These are phyloP conservation scores for Fusarium sulawesiense DNA, from an alignment of 2,329 filamentous ascomycete species.

Conservation along the genomic window DNA sequence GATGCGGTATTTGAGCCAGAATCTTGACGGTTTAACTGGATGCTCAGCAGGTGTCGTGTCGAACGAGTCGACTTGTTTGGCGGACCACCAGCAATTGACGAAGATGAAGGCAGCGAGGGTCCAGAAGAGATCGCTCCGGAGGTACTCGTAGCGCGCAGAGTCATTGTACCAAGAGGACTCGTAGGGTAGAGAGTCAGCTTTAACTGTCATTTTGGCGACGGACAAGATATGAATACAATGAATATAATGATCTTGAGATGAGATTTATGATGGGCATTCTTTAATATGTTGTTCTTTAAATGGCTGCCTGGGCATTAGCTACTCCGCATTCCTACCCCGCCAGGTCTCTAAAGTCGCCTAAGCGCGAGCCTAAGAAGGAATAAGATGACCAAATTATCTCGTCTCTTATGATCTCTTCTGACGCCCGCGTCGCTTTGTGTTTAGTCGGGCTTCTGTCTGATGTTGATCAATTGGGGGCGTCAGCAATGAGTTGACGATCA, in stretches of 20 bases:
- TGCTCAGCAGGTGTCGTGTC: not conserved
- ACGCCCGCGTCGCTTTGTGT: not conserved
- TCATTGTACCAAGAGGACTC: conserved; percentile 27
- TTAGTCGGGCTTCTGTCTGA: conserved; percentile 1
- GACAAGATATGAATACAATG: no score
- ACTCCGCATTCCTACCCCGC: not conserved
- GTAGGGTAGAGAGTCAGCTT: not conserved
- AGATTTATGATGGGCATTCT: not conserved
- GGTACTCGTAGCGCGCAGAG: conserved; percentile 19
- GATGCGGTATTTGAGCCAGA: conserved; percentile 10
- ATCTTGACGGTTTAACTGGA: not conserved
- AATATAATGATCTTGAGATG: not conserved
- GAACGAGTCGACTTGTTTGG: conserved; percentile 6
- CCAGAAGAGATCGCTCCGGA: conserved; percentile 33
- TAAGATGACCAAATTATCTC: no score
- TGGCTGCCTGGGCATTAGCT: conserved; percentile 8
- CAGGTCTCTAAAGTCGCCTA: no score
- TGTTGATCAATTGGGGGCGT: not conserved
- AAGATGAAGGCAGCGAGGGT: conserved; percentile 12
- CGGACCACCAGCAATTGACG: conserved; percentile 23
- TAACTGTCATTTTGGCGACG: not conserved
- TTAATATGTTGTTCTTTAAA: conserved; percentile 1
- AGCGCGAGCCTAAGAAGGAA: no score
- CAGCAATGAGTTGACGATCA: not conserved
- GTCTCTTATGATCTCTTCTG: no score